A percentile compares a stretch with the other conserved stretches of the same genome.
Evolutionary conservation across 495 filamentous ascomycete species (phyloP).

Genomic region (Aspergillus sparsus): DNA sequence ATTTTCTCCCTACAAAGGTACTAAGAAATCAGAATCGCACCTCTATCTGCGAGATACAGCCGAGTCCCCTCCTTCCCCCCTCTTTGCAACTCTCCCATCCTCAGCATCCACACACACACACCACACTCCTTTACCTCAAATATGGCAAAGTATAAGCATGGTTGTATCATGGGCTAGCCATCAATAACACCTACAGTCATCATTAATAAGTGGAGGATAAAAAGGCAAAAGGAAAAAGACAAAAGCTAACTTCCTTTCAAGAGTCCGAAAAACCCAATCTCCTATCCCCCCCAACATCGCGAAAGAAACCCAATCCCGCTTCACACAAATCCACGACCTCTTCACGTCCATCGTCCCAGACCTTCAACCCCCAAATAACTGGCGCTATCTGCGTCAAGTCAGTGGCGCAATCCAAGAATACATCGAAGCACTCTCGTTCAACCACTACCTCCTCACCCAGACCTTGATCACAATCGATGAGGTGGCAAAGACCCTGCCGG

Average conservation of each 20-base stretch:
- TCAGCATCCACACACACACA: no score
- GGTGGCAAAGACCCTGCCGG: constrained; percentile 51
- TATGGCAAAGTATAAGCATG: no score
- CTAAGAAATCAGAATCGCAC: background rate
- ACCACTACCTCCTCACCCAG: constrained; percentile 81
- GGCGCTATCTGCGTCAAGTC: constrained; percentile 78
- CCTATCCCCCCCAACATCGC: constrained; percentile 65
- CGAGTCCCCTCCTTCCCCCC: no score
- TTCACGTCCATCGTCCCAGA: constrained; percentile 70
- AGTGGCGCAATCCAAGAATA: constrained; percentile 83
- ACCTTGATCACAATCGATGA: constrained; percentile 66
- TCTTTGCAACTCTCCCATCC: no score
- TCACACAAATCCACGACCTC: constrained; percentile 65
- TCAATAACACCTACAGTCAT: no score
- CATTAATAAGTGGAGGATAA: no score
- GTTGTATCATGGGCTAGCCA: no score
- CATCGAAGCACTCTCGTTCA: constrained; percentile 83
- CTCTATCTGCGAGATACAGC: background rate
- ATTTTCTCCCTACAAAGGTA: constrained; percentile 95
- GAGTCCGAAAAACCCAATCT: constrained; percentile 58
- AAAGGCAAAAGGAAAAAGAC: background rate
- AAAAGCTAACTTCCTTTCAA: constrained; percentile 28
- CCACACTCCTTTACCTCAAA: no score
- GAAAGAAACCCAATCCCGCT: constrained; percentile 63
- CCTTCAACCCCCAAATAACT: constrained; percentile 72